Conservation (phyloP, 2,329 filamentous ascomycete species). For the Cryphonectria radicalis region DNA sequence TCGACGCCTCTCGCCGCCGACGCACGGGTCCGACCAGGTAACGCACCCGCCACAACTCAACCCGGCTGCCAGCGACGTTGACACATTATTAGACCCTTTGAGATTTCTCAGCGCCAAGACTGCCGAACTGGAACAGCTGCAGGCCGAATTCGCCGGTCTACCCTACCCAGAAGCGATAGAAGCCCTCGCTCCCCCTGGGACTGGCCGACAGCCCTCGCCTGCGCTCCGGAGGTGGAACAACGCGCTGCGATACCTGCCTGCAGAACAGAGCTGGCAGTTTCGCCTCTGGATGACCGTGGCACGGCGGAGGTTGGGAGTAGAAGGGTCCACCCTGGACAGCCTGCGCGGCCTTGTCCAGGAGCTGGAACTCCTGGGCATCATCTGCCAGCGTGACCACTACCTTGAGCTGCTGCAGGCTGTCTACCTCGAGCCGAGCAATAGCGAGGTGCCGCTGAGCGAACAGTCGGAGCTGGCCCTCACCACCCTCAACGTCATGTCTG, state of each 20-base stretch:
- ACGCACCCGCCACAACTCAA: slow-evolving; percentile 23
- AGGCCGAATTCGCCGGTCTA: slow-evolving; percentile 16
- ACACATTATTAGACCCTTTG: slow-evolving; percentile 27
- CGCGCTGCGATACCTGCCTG: slow-evolving; percentile 36
- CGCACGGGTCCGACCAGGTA: slow-evolving; percentile 23
- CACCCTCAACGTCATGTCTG: slow-evolving; percentile 50
- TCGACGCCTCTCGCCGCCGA: slow-evolving; percentile 20
- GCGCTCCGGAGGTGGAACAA: slow-evolving; percentile 30
- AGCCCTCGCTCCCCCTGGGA: slow-evolving; percentile 17
- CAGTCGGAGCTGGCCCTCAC: slow-evolving; percentile 47
- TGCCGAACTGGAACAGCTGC: slow-evolving; percentile 24
- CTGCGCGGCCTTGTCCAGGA: slow-evolving; percentile 41
- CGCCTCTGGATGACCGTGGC: slow-evolving; percentile 39
- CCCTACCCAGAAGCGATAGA: slow-evolving; percentile 15
- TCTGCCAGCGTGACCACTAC: slow-evolving; percentile 42
- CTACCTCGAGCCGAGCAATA: slow-evolving; percentile 35
- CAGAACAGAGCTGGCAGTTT: slow-evolving; percentile 40
- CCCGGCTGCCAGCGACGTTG: slow-evolving; percentile 23
- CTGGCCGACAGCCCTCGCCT: slow-evolving; percentile 14
- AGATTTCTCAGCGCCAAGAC: slow-evolving; percentile 15
- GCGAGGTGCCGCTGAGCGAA: slow-evolving; percentile 34
- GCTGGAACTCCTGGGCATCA: slow-evolving; percentile 44
- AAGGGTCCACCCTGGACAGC: slow-evolving; percentile 28
- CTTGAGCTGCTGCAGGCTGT: slow-evolving; percentile 45
- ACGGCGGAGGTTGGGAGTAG: slow-evolving; percentile 31